Percentiles rank a stretch among this genome's conserved stretches.
Evolutionary conservation across 106 monocot genomes (phyloP).

Genomic region (Allium sativum): DNA sequence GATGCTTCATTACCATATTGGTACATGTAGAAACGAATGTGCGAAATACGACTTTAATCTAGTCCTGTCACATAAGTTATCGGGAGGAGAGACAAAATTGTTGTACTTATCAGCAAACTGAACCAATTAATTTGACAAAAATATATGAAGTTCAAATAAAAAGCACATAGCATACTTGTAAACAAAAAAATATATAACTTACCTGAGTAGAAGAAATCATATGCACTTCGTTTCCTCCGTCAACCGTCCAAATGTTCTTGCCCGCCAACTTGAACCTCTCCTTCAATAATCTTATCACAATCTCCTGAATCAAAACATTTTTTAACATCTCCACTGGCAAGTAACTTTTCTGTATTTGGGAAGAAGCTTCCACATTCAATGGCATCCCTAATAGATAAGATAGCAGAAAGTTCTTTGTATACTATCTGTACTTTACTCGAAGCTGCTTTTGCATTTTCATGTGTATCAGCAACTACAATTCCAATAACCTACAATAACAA

Average conservation of each 20-base stretch:
- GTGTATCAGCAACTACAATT: slow-evolving; percentile 92
- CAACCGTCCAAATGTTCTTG: slow-evolving; percentile 98
- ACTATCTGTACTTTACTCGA: slow-evolving; percentile 56
- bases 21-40: too few species aligned
- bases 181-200: too few species aligned
- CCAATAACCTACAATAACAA: slow-evolving; percentile 53
- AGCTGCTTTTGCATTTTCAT: slow-evolving; percentile 89
- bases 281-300: slow-evolving; percentile 83
- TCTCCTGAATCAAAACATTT: slow-evolving; percentile 47
- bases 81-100: too few species aligned
- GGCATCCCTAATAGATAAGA: slow-evolving; percentile 84
- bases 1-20: too few species aligned
- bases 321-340: slow-evolving; percentile 73
- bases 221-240: slow-evolving; percentile 97
- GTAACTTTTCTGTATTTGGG: slow-evolving; percentile 50
- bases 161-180: too few species aligned
- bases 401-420: slow-evolving; percentile 70
- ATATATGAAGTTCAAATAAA: neutral
- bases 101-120: neutral
- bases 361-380: slow-evolving; percentile 47
- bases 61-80: too few species aligned
- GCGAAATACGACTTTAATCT: too few species aligned
- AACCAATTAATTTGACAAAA: neutral
- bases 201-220: slow-evolving; percentile 99
- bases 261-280: slow-evolving; percentile 89